Evolutionary conservation across 2,329 filamentous ascomycete species (phyloP), one percentile per base, ranked within the genome.

Genomic region (Huntiella bhutanensis): DNA sequence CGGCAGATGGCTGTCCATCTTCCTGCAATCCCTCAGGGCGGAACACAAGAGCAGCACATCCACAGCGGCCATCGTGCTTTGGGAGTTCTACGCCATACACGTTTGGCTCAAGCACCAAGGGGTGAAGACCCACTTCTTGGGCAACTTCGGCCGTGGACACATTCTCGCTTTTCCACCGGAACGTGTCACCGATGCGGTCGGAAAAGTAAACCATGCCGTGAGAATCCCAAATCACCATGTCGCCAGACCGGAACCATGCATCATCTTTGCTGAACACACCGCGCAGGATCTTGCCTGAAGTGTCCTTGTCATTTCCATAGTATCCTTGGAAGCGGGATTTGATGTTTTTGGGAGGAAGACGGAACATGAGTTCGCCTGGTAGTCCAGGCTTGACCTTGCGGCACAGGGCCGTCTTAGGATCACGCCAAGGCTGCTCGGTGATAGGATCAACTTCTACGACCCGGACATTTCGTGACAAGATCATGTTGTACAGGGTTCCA

Each of bases 51-150:
- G 82, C 80, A 0, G 78, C 85, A 54, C 86, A 93, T 2, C 86
- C 86, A 0, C 83, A 84, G 19, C 84, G 71, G 13, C 85, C 85
- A 55, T 93, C 85, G 56, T 92, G 83, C 52, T 82, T 69, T 0
- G 85, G 85, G 5, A 93, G 62, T 37, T 75, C 60, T 2, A 93
- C 82, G 34, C 85, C 85, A 55, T 92, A 93, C 22, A 93, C 85
- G 54, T 92, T 92, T 32, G 82, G 80, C 62, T 93, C 85, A 32
- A 70, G 64, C 11, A 93, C 68, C 1, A 66, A 65, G 0, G 76
- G 65, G 56, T 86, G 80, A 1, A 66, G 62, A 11, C 82, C 79
- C 0, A 94, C 61, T 0, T 75, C 74, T 56, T 86, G 74, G n/a
- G 79, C 73, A 13, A 93, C 86, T 59, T 94, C 85, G 43, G 72